Base-by-base conservation (phyloP, 2,329 filamentous ascomycete genomes). In the Dothistroma pini region DNA sequence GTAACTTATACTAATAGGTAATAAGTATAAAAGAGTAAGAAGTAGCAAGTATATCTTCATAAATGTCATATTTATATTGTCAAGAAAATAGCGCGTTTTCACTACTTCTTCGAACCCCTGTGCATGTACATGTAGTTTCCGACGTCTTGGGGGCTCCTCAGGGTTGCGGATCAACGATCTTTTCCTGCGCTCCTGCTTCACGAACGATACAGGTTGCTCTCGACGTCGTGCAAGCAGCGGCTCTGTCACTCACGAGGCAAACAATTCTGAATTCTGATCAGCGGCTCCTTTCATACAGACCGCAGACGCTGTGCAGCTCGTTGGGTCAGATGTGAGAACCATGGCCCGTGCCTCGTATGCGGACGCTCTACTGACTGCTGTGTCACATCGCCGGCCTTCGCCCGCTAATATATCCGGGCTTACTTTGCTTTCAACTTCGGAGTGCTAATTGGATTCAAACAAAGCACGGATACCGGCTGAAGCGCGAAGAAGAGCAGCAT, bases 371-470 rank as follows among this genome's bases (percentile, higher is more conserved):
- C 52, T 16, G 34, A 41, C 47, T 64, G 62, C 57, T 41, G 62
- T 64, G 58, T 51, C 51, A 63, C 57, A 29, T 32, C 38, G 57
- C 57, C 60, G 60, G 52, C 38, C 49, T 63, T 58, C 48, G 54
- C 22, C 60, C 60, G 60, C 47, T 29, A 55, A 58, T 51, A 57
- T n/a, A n/a, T n/a, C n/a, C n/a, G n/a, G n/a, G n/a, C n/a, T n/a
- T n/a, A n/a, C n/a, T n/a, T n/a, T n/a, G n/a, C n/a, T n/a, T n/a
- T n/a, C n/a, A n/a, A n/a, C n/a, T n/a, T n/a, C n/a, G n/a, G n/a
- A n/a, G n/a, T n/a, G n/a, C n/a, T n/a, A n/a, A n/a, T n/a, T n/a
- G n/a, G n/a, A n/a, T n/a, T n/a, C n/a, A n/a, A n/a, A n/a, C n/a
- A n/a, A n/a, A n/a, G n/a, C n/a, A n/a, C n/a, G n/a, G n/a, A n/a